These are phyloP conservation scores for Aspergillus candidus DNA, from an alignment of 2,329 filamentous ascomycete species.

Conservation along the genomic window DNA sequence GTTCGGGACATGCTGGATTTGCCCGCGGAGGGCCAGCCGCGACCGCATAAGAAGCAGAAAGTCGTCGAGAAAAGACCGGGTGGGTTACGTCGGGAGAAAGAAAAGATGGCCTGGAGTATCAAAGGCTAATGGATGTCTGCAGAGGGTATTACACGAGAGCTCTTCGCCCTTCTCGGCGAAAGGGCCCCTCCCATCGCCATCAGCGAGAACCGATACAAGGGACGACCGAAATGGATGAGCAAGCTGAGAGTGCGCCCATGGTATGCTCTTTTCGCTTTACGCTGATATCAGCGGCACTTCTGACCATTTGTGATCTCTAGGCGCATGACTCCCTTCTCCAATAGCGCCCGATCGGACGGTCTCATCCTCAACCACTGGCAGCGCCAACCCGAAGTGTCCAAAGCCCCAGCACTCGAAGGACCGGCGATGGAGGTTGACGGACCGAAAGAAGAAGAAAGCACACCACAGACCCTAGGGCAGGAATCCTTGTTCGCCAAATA, in stretches of 20 bases:
- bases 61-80: constrained; percentile 53
- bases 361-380: constrained; percentile 77
- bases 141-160: constrained; percentile 47
- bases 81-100: constrained; percentile 25
- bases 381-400: constrained; percentile 51
- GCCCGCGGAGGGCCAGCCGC: constrained; percentile 53
- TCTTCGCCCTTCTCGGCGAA: constrained; percentile 47
- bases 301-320: constrained; percentile 43
- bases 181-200: constrained; percentile 48
- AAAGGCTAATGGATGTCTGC: neutral
- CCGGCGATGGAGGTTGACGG: constrained; percentile 33
- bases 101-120: too few species aligned
- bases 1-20: constrained; percentile 84
- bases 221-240: constrained; percentile 43
- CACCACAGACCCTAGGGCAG: constrained; percentile 33
- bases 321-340: constrained; percentile 66
- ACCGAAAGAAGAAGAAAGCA: constrained; percentile 33
- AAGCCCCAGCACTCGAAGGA: constrained; percentile 32
- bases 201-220: constrained; percentile 49
- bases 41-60: constrained; percentile 71
- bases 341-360: constrained; percentile 67
- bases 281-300: constrained; percentile 47
- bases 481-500: constrained; percentile 71
- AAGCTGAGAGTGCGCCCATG: constrained; percentile 40
- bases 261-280: constrained; percentile 20